Conservation (phyloP, 345 rosid species). For the Euclidium syriacum region DNA sequence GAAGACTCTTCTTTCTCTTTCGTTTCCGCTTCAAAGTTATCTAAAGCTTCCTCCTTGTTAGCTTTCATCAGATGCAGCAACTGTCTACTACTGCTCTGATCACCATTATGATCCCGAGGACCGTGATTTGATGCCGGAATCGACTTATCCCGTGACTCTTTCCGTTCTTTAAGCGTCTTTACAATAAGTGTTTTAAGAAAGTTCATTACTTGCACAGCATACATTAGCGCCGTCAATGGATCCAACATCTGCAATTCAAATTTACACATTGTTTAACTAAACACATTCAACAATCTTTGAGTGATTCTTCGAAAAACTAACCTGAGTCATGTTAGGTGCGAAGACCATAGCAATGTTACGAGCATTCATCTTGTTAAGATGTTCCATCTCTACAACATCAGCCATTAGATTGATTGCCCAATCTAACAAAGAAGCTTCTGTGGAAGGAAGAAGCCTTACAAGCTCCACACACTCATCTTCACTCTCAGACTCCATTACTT, state of each 20-base stretch:
- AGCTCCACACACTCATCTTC: conserved; percentile 88
- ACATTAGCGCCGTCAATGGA: conserved; percentile 95
- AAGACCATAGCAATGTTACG: conserved; percentile 95
- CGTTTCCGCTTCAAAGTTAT: conserved; percentile 12
- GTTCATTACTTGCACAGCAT: conserved; percentile 96
- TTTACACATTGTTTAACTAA: conserved; percentile 1
- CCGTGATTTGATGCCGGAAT: conserved; percentile 34
- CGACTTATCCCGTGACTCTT: conserved; percentile 46
- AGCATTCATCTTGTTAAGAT: conserved; percentile 93
- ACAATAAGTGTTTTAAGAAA: conserved; percentile 74
- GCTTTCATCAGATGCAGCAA: conserved; percentile 30
- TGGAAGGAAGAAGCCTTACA: conserved; percentile 75
- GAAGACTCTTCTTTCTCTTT: conserved; percentile 33
- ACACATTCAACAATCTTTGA: background rate
- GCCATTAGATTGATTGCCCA: conserved; percentile 98
- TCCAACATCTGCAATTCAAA: conserved; percentile 72
- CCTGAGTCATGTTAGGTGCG: conserved; percentile 99
- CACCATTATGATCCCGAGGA: conserved; percentile 65
- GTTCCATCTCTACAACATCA: conserved; percentile 82
- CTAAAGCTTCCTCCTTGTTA: conserved; percentile 27
- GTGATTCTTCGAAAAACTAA: conserved; percentile 26
- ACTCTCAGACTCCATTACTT: conserved; percentile 79
- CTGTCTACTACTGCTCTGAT: conserved; percentile 43
- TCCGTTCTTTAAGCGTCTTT: conserved; percentile 62
- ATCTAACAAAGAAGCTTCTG: conserved; percentile 81